These are phyloP conservation scores for Musa beccarii DNA, from an alignment of 176 grass and related monocot genomes.

Conservation along the genomic window DNA sequence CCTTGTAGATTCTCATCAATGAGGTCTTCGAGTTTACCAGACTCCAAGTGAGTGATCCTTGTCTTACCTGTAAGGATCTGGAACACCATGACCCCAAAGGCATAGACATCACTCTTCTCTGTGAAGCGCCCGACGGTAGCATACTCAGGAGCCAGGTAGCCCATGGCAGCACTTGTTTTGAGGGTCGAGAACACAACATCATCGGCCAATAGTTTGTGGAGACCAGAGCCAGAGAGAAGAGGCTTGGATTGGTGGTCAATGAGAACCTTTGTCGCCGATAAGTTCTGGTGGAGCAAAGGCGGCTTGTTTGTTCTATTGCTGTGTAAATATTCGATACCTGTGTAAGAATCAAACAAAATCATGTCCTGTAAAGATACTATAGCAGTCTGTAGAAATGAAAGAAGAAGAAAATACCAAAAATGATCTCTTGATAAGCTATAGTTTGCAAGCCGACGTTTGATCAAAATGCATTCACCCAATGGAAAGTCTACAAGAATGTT, in stretches of 20 bases:
- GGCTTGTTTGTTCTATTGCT: constrained; percentile 48
- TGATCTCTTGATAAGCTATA: background rate
- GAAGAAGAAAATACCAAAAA: background rate
- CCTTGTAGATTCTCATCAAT: constrained; percentile 50
- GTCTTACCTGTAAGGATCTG: constrained; percentile 63
- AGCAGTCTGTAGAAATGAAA: background rate
- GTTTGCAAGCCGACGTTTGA: too few species aligned
- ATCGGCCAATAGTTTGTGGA: constrained; percentile 73
- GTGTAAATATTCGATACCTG: constrained; percentile 85
- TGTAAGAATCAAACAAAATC: constrained; percentile 7
- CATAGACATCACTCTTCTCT: constrained; percentile 82
- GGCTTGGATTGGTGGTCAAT: constrained; percentile 62
- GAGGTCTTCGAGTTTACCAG: constrained; percentile 48
- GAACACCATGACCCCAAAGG: constrained; percentile 69
- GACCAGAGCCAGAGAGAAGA: constrained; percentile 57
- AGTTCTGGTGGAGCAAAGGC: constrained; percentile 64
- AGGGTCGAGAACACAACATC: constrained; percentile 75
- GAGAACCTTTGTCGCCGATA: constrained; percentile 70
- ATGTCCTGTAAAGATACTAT: constrained; percentile 25
- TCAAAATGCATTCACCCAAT: too few species aligned
- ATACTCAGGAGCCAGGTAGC: constrained; percentile 89
- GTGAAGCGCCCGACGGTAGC: constrained; percentile 61
- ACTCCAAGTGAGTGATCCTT: constrained; percentile 35
- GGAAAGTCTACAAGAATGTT: too few species aligned
- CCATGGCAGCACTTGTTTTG: constrained; percentile 92